Percentiles rank a stretch among this genome's conserved stretches.
Conservation (phyloP, 2,329 filamentous ascomycete genomes). For the Fonsecaea pedrosoi region DNA sequence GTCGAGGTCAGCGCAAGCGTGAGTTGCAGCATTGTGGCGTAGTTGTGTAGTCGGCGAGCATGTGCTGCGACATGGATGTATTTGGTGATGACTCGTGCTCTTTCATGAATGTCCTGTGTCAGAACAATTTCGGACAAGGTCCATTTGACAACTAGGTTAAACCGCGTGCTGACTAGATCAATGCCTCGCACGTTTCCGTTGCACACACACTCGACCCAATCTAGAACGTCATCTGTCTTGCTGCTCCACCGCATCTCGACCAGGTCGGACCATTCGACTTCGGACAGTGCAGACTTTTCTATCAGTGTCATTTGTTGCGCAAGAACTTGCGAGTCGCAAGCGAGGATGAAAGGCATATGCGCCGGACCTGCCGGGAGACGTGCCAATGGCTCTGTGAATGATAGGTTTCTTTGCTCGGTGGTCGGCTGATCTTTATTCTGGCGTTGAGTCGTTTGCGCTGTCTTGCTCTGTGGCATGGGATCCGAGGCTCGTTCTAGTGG, state of each 20-base stretch:
- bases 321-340: conserved; percentile 65
- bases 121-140: conserved; percentile 67
- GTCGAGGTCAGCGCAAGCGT: conserved; percentile 67
- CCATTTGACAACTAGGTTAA: conserved; percentile 73
- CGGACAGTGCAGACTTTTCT: conserved; percentile 69
- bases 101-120: conserved; percentile 63
- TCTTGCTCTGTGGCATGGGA: conserved; percentile 39
- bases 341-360: conserved; percentile 69
- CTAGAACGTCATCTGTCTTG: conserved; percentile 57
- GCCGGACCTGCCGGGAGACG: conserved; percentile 40
- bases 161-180: conserved; percentile 69
- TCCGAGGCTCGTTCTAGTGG: conserved; percentile 48
- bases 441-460: conserved; percentile 1
- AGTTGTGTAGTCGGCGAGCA: conserved; percentile 66
- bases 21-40: conserved; percentile 70
- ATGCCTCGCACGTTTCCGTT: conserved; percentile 62
- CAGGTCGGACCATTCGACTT: conserved; percentile 71
- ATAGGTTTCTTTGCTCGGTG: background rate
- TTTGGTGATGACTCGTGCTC: conserved; percentile 66
- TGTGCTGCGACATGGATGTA: conserved; percentile 69
- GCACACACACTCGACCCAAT: conserved; percentile 68
- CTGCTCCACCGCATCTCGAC: conserved; percentile 69
- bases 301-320: conserved; percentile 70
- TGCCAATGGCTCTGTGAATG: conserved; percentile 21
- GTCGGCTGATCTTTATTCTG: background rate